Evolutionary conservation across 352 stramenopile genomes (phyloP).

Genomic region (Phytophthora sp.): DNA sequence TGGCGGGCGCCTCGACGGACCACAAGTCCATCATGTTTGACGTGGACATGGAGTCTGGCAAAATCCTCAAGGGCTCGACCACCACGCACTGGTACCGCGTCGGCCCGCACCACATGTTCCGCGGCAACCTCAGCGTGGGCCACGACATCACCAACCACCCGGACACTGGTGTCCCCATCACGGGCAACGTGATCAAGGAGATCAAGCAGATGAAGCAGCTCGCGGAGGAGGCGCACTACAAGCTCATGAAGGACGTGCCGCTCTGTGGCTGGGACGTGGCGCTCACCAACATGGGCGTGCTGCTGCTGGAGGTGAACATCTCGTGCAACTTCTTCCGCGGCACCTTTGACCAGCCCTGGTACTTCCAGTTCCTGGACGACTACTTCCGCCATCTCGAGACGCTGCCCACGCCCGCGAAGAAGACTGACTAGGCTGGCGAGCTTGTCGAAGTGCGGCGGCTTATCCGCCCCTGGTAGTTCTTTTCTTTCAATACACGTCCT

Average conservation of each 20-base stretch:
- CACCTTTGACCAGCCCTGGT: constrained; percentile 88
- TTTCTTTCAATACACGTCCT: no score
- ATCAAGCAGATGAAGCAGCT: constrained; percentile 88
- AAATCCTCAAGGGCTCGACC: constrained; percentile 94
- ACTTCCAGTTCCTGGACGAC: constrained; percentile 88
- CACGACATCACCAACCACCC: constrained; percentile 92
- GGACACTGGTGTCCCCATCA: constrained; percentile 88
- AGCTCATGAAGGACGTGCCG: constrained; percentile 93
- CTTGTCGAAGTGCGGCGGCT: background rate
- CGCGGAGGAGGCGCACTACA: constrained; percentile 86
- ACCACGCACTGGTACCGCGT: constrained; percentile 97
- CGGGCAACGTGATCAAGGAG: constrained; percentile 88
- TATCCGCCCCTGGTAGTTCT: no score
- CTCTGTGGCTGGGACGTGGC: constrained; percentile 94
- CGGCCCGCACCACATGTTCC: constrained; percentile 75
- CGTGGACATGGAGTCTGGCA: constrained; percentile 94
- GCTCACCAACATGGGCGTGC: constrained; percentile 89
- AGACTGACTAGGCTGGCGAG: constrained; percentile 37
- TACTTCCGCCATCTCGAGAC: constrained; percentile 84
- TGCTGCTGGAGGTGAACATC: constrained; percentile 92
- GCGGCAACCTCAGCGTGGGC: constrained; percentile 76
- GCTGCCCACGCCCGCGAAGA: constrained; percentile 55
- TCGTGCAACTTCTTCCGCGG: constrained; percentile 96
- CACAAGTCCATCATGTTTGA: constrained; percentile 99
- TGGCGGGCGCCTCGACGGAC: constrained; percentile 91